Percentiles rank a stretch among this genome's conserved stretches.
Evolutionary conservation across 371 early-diverging fungal genomes (phyloP).

Genomic region (Conidiobolus incongruus): DNA sequence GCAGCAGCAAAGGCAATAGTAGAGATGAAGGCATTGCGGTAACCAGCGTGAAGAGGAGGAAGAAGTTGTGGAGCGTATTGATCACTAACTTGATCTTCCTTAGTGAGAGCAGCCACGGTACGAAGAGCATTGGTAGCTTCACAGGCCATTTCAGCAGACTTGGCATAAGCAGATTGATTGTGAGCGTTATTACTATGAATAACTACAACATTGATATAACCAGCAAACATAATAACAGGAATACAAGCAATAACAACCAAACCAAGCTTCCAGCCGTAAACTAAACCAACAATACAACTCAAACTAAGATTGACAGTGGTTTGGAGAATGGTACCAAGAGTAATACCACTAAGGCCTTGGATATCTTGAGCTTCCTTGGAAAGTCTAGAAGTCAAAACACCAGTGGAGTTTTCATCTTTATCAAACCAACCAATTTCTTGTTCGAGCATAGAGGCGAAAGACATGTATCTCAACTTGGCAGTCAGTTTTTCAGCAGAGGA

Average conservation of each 20-base stretch:
- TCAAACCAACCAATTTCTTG: conserved; percentile 84
- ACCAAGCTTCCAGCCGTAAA: conserved; percentile 37
- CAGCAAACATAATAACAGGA: conserved; percentile 15
- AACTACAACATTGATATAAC: conserved; percentile 4
- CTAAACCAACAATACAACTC: conserved; percentile 22
- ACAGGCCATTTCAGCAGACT: conserved; percentile 45
- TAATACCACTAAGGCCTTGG: conserved; percentile 18
- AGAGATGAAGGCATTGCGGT: conserved; percentile 22
- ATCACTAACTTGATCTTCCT: conserved; percentile 34
- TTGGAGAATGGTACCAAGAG: conserved; percentile 7
- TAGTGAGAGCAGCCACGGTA: conserved; percentile 63
- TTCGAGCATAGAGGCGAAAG: conserved; percentile 33
- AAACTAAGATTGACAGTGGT: background rate
- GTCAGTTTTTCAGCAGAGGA: conserved; percentile 30
- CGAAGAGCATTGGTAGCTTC: conserved; percentile 72
- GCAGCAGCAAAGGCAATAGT: conserved; percentile 33
- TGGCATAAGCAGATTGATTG: conserved; percentile 33
- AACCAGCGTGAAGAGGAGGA: conserved; percentile 30
- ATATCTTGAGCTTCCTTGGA: conserved; percentile 47
- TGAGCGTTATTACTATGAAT: conserved; percentile 8
- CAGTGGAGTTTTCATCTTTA: conserved; percentile 47
- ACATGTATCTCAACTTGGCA: conserved; percentile 22
- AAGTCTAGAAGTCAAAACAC: conserved; percentile 58
- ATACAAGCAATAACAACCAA: conserved; percentile 28
- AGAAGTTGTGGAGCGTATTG: conserved; percentile 24